These are phyloP conservation scores for Candida sp. DNA, from an alignment of 1,139 yeast genomes.

Conservation along the genomic window DNA sequence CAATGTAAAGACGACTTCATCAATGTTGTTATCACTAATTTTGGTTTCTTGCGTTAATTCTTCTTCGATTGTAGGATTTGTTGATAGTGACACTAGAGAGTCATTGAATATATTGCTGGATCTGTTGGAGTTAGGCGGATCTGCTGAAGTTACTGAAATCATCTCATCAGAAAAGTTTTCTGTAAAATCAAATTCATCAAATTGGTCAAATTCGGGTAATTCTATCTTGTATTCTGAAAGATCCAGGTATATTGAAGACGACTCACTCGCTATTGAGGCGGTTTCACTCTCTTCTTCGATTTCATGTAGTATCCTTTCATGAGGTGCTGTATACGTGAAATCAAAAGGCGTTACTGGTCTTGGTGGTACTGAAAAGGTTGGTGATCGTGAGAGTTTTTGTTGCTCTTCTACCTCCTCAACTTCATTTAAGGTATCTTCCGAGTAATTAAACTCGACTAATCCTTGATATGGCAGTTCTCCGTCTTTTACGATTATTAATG, in stretches of 20 bases:
- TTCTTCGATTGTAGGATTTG: conserved; percentile 13
- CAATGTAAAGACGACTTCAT: no score
- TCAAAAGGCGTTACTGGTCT: neutral
- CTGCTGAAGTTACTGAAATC: neutral
- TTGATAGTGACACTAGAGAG: conserved; percentile 19
- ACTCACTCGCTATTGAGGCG: no score
- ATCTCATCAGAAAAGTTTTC: neutral
- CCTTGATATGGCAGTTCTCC: conserved; percentile 5
- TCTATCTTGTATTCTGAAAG: neutral
- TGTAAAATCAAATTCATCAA: conserved; percentile 2
- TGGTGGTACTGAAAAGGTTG: neutral
- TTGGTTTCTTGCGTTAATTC: no score
- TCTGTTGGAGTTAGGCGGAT: neutral
- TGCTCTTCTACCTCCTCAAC: conserved; percentile 1
- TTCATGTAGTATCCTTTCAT: neutral
- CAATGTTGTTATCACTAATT: no score
- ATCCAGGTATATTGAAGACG: neutral
- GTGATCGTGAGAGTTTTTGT: neutral
- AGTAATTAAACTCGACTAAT: conserved; percentile 7
- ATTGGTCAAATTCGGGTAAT: conserved; percentile 1
- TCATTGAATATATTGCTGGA: conserved; percentile 13
- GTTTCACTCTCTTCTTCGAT: neutral
- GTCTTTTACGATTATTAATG: conserved; percentile 23
- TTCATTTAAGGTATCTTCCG: conserved; percentile 5
- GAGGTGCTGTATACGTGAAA: neutral